These are phyloP conservation scores for Podospora comata DNA, from an alignment of 495 filamentous ascomycete genomes.

Conservation along the genomic window DNA sequence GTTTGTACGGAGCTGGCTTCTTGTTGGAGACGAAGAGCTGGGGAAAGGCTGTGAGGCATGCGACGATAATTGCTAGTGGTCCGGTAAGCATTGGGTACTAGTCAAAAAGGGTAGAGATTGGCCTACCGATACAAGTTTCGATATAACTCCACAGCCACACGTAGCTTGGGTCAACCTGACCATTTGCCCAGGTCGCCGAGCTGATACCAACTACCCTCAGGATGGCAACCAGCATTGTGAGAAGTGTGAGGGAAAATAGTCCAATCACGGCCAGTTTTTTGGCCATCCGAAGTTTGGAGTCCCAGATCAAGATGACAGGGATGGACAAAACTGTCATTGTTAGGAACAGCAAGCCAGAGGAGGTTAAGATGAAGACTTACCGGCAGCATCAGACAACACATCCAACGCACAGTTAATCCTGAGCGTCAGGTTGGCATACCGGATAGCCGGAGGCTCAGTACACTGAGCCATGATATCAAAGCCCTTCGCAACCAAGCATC, in stretches of 20 bases:
- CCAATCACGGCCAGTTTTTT: conserved; percentile 8
- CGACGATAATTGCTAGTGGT: background rate
- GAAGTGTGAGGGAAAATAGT: conserved; percentile 1
- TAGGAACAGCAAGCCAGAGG: background rate
- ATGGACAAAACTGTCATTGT: background rate
- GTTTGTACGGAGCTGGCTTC: background rate
- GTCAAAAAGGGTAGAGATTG: background rate
- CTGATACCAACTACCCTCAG: conserved; percentile 5
- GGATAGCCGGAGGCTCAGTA: background rate
- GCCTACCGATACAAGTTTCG: conserved; percentile 6
- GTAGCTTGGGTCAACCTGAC: conserved; percentile 1
- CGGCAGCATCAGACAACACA: conserved; percentile 1
- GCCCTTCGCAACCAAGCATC: background rate
- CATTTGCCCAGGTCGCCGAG: background rate
- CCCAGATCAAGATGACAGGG: conserved; percentile 6
- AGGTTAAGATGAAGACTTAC: background rate
- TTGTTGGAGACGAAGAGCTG: conserved; percentile 8
- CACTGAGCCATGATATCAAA: background rate
- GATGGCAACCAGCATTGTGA: conserved; percentile 3
- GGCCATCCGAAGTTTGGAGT: background rate
- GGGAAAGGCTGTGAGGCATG: conserved; percentile 4
- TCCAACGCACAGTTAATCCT: conserved; percentile 5
- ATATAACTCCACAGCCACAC: conserved; percentile 1
- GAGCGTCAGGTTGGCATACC: background rate
- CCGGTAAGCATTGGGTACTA: background rate